phyloP scores from a whole-genome alignment of 192 early-diverging fungal species.

The Linnemannia schmuckeri region DNA sequence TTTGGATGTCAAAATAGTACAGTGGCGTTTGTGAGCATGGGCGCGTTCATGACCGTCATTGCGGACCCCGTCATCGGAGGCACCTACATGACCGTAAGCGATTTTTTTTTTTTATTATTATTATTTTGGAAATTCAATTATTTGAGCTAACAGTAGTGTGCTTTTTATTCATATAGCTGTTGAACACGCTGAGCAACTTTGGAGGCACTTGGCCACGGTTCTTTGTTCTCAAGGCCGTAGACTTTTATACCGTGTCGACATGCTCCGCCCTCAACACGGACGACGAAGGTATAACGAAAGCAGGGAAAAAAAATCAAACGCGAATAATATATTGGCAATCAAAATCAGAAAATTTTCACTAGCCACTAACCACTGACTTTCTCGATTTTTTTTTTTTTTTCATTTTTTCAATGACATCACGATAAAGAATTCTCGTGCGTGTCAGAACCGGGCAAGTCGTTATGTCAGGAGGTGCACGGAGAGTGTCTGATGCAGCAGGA shows the following conservation, averaged over 20 bases:
- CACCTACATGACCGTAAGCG: constrained; percentile 72
- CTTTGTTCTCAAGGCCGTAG: constrained; percentile 93
- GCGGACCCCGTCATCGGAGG: constrained; percentile 97
- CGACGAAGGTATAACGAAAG: constrained; percentile 18
- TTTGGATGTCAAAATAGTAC: constrained; percentile 54
- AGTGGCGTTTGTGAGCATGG: constrained; percentile 85
- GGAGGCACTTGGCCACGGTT: constrained; percentile 98
- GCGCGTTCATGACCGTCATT: constrained; percentile 94
- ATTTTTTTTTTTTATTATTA: background rate
- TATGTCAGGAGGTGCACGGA: constrained; percentile 76
- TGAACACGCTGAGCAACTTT: constrained; percentile 96
- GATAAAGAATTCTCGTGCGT: constrained; percentile 67
- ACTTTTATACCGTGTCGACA: constrained; percentile 85
- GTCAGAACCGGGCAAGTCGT: constrained; percentile 70
- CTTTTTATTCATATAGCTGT: constrained; percentile 59
- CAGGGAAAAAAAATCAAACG: background rate
- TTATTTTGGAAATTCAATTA: no score
- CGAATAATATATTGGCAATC: background rate
- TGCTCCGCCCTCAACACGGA: constrained; percentile 64
- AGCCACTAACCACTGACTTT: background rate
- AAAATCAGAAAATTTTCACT: background rate
- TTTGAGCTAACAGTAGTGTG: background rate
- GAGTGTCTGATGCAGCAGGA: constrained; percentile 79
- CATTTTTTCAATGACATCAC: background rate
- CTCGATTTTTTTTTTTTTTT: background rate